Evolutionary conservation across 257 asterid species (phyloP).

Genomic region (Coffea eugenioides): DNA sequence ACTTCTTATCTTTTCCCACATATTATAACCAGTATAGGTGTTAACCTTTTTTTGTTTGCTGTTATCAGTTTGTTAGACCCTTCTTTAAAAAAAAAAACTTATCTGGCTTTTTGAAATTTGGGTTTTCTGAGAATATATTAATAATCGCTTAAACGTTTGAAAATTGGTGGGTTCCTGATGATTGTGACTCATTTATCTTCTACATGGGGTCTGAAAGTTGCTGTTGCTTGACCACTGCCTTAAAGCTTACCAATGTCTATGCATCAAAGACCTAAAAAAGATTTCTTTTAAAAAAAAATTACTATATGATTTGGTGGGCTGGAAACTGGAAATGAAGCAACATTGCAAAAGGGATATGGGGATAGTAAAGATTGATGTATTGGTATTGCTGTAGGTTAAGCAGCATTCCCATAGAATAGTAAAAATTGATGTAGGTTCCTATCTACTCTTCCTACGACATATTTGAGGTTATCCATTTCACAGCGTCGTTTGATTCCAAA

Average conservation of each 20-base stretch:
- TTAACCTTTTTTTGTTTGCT: background rate
- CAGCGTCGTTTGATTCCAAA: background rate
- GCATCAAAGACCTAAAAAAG: background rate
- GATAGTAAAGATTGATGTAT: background rate
- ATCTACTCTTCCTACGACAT: no score
- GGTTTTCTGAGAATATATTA: background rate
- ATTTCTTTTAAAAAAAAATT: no score
- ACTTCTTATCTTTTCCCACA: background rate
- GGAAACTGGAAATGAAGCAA: background rate
- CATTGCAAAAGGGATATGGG: background rate
- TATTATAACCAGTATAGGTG: no score
- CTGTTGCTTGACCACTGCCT: background rate
- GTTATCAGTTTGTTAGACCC: background rate
- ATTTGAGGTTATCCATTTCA: background rate
- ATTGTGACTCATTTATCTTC: background rate
- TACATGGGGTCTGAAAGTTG: background rate
- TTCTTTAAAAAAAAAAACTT: no score
- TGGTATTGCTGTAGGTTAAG: background rate
- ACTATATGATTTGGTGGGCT: background rate
- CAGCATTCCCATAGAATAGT: background rate
- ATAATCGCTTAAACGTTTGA: background rate
- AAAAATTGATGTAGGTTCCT: background rate
- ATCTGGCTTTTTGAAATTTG: background rate
- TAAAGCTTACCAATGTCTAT: background rate
- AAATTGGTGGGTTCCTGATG: background rate